These are phyloP conservation scores for Nemophila menziesii DNA, from an alignment of 257 asterid species.

Conservation along the genomic window DNA sequence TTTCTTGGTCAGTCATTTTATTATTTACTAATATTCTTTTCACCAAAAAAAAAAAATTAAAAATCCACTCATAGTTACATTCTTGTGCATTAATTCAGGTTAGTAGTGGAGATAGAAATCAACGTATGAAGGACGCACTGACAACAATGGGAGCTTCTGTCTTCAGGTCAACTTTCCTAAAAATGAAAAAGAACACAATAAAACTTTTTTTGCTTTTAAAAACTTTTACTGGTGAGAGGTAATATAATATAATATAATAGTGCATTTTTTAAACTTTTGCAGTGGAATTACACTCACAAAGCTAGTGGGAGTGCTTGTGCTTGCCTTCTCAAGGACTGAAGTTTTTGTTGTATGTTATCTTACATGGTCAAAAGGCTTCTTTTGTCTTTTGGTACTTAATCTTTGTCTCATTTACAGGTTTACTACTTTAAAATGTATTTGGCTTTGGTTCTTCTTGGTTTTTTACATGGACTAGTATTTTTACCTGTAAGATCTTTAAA, in stretches of 20 bases:
- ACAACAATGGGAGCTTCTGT: conserved; percentile 99
- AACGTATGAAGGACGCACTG: conserved; percentile 84
- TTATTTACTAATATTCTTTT: too few relatives aligned
- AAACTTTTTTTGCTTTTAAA: too few relatives aligned
- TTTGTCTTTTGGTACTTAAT: too few relatives aligned
- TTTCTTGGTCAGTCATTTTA: conserved; percentile 74
- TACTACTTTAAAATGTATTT: conserved; percentile 94
- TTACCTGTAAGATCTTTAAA: conserved; percentile 66
- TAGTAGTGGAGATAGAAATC: conserved; percentile 79
- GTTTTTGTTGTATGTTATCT: conserved; percentile 66
- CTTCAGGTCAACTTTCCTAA: conserved; percentile 56
- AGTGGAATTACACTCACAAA: conserved; percentile 97
- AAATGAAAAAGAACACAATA: conserved; percentile 1
- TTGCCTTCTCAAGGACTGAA: conserved; percentile 83
- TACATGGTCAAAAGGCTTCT: neutral
- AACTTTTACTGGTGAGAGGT: neutral
- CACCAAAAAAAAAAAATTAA: too few relatives aligned
- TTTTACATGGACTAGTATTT: conserved; percentile 76
- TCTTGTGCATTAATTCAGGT: conserved; percentile 33
- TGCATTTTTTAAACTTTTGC: conserved; percentile 14
- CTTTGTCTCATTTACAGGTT: conserved; percentile 44
- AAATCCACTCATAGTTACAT: neutral
- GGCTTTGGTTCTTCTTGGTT: conserved; percentile 82
- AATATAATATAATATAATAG: neutral
- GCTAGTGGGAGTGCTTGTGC: conserved; percentile 94